These are phyloP conservation scores for Collybiopsis luxurians DNA, from an alignment of 768 basidiomycete genomes.

Conservation along the genomic window DNA sequence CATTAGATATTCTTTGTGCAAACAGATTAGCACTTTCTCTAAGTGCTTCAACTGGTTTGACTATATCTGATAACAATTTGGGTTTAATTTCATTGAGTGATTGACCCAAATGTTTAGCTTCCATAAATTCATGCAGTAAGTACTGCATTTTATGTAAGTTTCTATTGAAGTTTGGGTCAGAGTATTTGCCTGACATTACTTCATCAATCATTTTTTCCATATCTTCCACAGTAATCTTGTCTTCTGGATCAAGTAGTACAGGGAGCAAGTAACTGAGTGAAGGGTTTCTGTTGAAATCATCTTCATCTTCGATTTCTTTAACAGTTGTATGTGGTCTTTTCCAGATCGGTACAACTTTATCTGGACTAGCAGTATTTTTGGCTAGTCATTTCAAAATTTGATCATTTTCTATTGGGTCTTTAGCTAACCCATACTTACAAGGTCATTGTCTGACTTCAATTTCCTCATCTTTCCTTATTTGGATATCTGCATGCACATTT, in stretches of 20 bases:
- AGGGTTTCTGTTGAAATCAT: neutral
- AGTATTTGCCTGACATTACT: neutral
- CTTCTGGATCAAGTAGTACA: conserved; percentile 1
- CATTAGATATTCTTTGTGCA: neutral
- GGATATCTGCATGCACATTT: neutral
- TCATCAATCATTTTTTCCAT: conserved; percentile 1
- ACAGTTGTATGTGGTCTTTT: neutral
- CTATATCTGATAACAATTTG: neutral
- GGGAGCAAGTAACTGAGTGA: conserved; percentile 4
- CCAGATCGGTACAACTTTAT: neutral
- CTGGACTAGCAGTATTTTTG: neutral
- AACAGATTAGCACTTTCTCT: neutral
- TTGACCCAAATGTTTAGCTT: too few relatives aligned
- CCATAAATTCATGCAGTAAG: too few relatives aligned
- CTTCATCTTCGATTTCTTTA: neutral
- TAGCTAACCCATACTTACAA: too few relatives aligned
- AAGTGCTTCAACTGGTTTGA: neutral
- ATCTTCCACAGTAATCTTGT: conserved; percentile 1
- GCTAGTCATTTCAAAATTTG: neutral
- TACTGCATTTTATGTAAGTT: neutral
- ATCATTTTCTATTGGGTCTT: too few relatives aligned
- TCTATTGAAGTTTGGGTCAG: neutral
- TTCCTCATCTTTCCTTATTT: neutral
- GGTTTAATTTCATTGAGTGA: too few relatives aligned
- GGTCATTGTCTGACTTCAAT: neutral